Evolutionary conservation across 306 rosid genomes (phyloP).

Genomic region (cucumber (Cucumis sativus)): DNA sequence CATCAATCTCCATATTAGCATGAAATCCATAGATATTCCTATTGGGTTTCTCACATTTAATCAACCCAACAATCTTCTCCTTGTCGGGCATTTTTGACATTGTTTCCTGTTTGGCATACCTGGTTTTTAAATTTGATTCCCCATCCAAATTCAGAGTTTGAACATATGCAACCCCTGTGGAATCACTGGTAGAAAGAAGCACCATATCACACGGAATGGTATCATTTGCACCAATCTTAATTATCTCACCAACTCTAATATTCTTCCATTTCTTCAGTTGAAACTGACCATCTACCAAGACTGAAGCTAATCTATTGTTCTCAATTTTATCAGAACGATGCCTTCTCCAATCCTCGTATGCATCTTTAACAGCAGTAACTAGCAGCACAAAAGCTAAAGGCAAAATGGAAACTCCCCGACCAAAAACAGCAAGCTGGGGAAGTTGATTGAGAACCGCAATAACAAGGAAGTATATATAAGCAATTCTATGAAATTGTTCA

Average conservation of each 20-base stretch:
- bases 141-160: slow-evolving; percentile 91
- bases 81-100: slow-evolving; percentile 44
- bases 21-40: slow-evolving; percentile 91
- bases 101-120: slow-evolving; percentile 92
- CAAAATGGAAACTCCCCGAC: slow-evolving; percentile 63
- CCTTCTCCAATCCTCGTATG: slow-evolving; percentile 80
- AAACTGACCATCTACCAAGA: slow-evolving; percentile 46
- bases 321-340: slow-evolving; percentile 71
- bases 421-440: slow-evolving; percentile 90
- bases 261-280: slow-evolving; percentile 58
- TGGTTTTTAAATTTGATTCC: slow-evolving; percentile 87
- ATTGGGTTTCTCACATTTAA: slow-evolving; percentile 89
- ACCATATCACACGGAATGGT: slow-evolving; percentile 90
- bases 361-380: slow-evolving; percentile 89
- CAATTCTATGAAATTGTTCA: slow-evolving; percentile 96
- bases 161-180: slow-evolving; percentile 89
- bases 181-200: slow-evolving; percentile 81
- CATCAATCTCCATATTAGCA: slow-evolving; percentile 69
- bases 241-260: slow-evolving; percentile 66
- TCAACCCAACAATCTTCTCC: slow-evolving; percentile 45
- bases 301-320: slow-evolving; percentile 66
- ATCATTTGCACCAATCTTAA: slow-evolving; percentile 46
- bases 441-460: slow-evolving; percentile 90
- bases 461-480: slow-evolving; percentile 71
- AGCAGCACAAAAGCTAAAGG: slow-evolving; percentile 74